Conservation (phyloP, 2,329 filamentous ascomycete genomes). For the Mycosphaerella sp. region DNA sequence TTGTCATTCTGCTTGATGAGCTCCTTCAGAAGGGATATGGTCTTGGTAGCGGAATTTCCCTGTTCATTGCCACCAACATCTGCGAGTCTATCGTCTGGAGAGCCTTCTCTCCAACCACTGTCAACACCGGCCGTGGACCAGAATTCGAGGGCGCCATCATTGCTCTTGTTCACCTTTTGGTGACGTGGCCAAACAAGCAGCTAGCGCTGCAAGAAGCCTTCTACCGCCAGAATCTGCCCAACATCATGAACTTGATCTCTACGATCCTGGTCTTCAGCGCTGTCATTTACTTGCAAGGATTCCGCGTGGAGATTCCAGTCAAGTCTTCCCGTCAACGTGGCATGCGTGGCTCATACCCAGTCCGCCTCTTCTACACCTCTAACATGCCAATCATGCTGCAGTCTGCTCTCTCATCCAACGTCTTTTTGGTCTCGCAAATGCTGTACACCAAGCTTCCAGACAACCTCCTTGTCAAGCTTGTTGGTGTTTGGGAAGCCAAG, state of each 20-base stretch:
- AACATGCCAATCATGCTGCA: conserved; percentile 99
- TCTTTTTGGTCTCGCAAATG: conserved; percentile 99
- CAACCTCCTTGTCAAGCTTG: conserved; percentile 94
- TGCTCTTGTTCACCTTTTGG: conserved; percentile 91
- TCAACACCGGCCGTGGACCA: conserved; percentile 98
- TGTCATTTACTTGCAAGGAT: conserved; percentile 84
- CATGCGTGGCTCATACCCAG: conserved; percentile 94
- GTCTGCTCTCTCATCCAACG: conserved; percentile 95
- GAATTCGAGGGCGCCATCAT: conserved; percentile 99
- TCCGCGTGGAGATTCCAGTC: conserved; percentile 99
- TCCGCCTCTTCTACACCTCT: conserved; percentile 99
- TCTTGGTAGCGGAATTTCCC: conserved; percentile 94
- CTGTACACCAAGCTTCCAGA: conserved; percentile 98
- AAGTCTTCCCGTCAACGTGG: conserved; percentile 99
- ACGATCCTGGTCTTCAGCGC: conserved; percentile 90
- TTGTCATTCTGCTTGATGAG: conserved; percentile 98
- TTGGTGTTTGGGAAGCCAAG: conserved; percentile 97
- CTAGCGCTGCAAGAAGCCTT: conserved; percentile 97
- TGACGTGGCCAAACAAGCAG: conserved; percentile 99
- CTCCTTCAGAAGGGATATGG: conserved; percentile 99
- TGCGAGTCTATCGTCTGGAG: conserved; percentile 99
- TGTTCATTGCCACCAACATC: conserved; percentile 99
- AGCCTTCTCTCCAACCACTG: conserved; percentile 97
- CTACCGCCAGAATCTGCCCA: conserved; percentile 98
- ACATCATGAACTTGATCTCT: conserved; percentile 93